phyloP scores from a whole-genome alignment of 176 grass and related monocot species.

The Secale cereale region DNA sequence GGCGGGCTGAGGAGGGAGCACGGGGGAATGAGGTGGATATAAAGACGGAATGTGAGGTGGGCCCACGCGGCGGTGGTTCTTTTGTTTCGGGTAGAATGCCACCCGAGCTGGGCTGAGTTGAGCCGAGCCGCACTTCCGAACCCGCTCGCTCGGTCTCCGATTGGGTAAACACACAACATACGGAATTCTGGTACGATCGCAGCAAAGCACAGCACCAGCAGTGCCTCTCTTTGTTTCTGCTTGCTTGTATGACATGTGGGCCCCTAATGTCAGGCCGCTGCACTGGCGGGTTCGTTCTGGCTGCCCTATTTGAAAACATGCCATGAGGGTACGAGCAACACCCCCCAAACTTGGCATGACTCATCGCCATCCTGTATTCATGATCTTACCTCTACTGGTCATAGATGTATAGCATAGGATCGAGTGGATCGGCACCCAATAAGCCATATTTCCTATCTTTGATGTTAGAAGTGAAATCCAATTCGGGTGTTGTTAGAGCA shows the following conservation, averaged over 20 bases:
- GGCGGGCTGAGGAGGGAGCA: constrained; percentile 29
- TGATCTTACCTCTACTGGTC: too few relatives aligned
- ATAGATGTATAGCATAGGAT: too few relatives aligned
- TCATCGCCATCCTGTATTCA: too few relatives aligned
- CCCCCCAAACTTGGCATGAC: too few relatives aligned
- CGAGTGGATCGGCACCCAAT: too few relatives aligned
- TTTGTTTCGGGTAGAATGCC: constrained; percentile 38
- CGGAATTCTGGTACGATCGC: constrained; percentile 21
- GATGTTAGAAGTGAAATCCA: too few relatives aligned
- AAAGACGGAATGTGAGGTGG: not conserved
- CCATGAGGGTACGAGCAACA: too few relatives aligned
- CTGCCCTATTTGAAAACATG: too few relatives aligned
- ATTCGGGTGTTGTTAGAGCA: too few relatives aligned
- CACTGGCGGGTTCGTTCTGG: not conserved
- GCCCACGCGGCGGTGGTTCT: constrained; percentile 13
- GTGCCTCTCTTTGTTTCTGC: not conserved
- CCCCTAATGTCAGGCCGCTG: not conserved
- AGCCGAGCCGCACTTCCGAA: not conserved
- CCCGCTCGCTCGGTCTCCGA: not conserved
- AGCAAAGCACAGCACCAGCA: not conserved
- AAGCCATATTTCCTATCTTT: too few relatives aligned
- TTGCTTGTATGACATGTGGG: not conserved
- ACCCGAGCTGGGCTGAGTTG: not conserved
- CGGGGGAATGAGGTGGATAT: not conserved
- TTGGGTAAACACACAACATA: constrained; percentile 8